phyloP scores from a whole-genome alignment of 805 yeast species.

The Wickerhamiella parazyma region DNA sequence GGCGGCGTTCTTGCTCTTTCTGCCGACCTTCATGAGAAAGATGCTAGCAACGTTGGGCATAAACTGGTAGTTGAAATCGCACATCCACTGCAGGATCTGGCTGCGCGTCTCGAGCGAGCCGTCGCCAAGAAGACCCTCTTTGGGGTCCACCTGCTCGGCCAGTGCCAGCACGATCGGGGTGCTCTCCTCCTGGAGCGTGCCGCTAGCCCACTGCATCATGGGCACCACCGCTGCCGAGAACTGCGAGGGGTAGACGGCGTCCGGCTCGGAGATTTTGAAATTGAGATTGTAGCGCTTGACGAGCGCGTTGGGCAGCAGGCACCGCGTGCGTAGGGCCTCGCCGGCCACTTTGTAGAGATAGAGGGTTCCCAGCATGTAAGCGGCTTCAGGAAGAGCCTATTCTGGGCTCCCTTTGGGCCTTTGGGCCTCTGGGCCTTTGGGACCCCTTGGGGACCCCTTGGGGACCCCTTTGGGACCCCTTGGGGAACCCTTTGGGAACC shows the following conservation, averaged over 20 bases:
- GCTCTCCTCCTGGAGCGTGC: slow-evolving; percentile 8
- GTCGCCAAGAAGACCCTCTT: slow-evolving; percentile 47
- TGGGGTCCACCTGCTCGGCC: slow-evolving; percentile 11
- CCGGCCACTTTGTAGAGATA: slow-evolving; percentile 13
- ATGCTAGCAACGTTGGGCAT: slow-evolving; percentile 30
- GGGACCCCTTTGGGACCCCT: neutral
- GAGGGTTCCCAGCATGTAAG: slow-evolving; percentile 15
- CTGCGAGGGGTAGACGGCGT: slow-evolving; percentile 32
- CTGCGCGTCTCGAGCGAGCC: slow-evolving; percentile 43
- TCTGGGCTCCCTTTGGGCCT: too few relatives aligned
- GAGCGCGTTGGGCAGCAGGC: slow-evolving; percentile 15
- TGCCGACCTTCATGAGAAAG: slow-evolving; percentile 52
- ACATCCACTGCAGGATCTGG: slow-evolving; percentile 59
- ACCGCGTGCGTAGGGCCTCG: slow-evolving; percentile 19
- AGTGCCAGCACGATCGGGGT: slow-evolving; percentile 7
- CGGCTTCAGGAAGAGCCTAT: too few relatives aligned
- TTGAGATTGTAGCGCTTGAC: slow-evolving; percentile 49
- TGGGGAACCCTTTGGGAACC: neutral
- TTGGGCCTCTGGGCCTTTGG: too few relatives aligned
- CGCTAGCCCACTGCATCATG: slow-evolving; percentile 28
- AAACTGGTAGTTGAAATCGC: slow-evolving; percentile 60
- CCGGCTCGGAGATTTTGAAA: slow-evolving; percentile 33
- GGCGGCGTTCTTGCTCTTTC: slow-evolving; percentile 66
- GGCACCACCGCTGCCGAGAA: slow-evolving; percentile 52
- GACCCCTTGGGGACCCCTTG: neutral